Base-by-base conservation (phyloP, 805 yeast genomes). In the Nakazawaea wyomingensis region DNA sequence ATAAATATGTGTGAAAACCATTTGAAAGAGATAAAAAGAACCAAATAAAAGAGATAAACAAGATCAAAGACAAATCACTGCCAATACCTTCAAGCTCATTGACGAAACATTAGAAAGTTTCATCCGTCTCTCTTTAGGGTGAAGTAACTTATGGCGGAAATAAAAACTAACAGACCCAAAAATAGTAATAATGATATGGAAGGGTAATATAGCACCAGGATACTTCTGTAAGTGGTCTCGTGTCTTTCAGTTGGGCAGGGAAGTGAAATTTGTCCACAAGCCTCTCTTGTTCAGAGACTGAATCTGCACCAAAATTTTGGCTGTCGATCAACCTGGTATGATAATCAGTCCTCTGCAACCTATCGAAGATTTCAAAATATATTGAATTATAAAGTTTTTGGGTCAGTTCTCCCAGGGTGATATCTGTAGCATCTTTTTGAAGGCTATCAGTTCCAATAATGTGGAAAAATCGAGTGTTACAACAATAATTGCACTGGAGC, bases 61-160 rank as follows among this genome's bases (percentile, higher is more conserved):
- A 33, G 6, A 20, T 33, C 36, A 14, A 33, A 33, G 6, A 8
- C 13, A 19, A 33, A 33, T 20, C 26, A 10, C 3, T 19, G 5
- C n/a, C 16, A 33, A 33, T 11, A 33, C 27, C 20, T 20, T 20
- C 24, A 20, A 10, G 5, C 9, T n/a, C 36, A 33, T 8, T 5
- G 27, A 10, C 4, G 36, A 33, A 19, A 19, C 36, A 14, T 33
- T 33, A 1, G 36, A 33, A 8, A 33, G 19, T n/a, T 33, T 33
- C 26, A 33, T 33, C 36, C 18, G 11, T 11, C 36, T 33, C 20
- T 33, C 36, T n/a, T 21, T 33, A 14, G 18, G 36, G 18, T 33
- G 36, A 4, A 33, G 16, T 8, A 19, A 10, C n/a, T 34, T 20
- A 8, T 16, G 19, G 7, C 27, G 18, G 7, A 34, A 34, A 10